Percentiles rank a stretch among this genome's conserved stretches.
phyloP scores from a whole-genome alignment of 140 eudicot species.

The Bidens hawaiensis region DNA sequence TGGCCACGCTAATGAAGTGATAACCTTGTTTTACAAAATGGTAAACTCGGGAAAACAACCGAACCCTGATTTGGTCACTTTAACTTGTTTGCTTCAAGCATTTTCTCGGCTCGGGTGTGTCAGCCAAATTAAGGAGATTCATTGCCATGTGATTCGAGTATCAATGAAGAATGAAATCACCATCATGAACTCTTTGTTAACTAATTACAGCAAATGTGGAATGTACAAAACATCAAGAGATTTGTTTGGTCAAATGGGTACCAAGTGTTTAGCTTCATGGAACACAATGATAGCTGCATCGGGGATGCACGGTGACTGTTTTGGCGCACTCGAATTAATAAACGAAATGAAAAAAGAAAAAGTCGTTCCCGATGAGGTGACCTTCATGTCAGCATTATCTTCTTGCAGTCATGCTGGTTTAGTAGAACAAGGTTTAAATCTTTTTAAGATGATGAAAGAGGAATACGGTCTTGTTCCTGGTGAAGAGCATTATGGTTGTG shows the following conservation, averaged over 20 bases:
- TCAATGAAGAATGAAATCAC: slow-evolving; percentile 38
- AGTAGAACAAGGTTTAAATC: slow-evolving; percentile 37
- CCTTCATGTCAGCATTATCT: slow-evolving; percentile 46
- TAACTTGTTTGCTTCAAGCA: slow-evolving; percentile 53
- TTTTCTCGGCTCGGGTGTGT: slow-evolving; percentile 38
- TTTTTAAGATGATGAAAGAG: slow-evolving; percentile 47
- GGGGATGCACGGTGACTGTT: slow-evolving; percentile 55
- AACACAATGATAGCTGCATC: slow-evolving; percentile 64
- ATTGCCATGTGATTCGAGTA: slow-evolving; percentile 31
- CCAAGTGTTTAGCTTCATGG: slow-evolving; percentile 48
- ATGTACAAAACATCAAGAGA: slow-evolving; percentile 30
- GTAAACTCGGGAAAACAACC: slow-evolving; percentile 27
- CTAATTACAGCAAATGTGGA: slow-evolving; percentile 52
- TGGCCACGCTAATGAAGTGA: slow-evolving; percentile 39
- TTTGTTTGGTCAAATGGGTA: slow-evolving; percentile 35
- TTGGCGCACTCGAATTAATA: slow-evolving; percentile 35
- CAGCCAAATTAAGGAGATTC: slow-evolving; percentile 41
- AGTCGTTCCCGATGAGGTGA: slow-evolving; percentile 40
- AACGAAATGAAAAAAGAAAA: slow-evolving; percentile 33
- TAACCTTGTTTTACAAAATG: slow-evolving; percentile 42
- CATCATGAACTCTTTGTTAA: slow-evolving; percentile 46
- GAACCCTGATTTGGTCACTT: slow-evolving; percentile 42
- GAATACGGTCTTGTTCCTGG: slow-evolving; percentile 36
- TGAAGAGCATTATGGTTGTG: slow-evolving; percentile 58
- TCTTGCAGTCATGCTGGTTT: slow-evolving; percentile 63